phyloP scores from a whole-genome alignment of 257 asterid genomes.

The Fraxinus excelsior region DNA sequence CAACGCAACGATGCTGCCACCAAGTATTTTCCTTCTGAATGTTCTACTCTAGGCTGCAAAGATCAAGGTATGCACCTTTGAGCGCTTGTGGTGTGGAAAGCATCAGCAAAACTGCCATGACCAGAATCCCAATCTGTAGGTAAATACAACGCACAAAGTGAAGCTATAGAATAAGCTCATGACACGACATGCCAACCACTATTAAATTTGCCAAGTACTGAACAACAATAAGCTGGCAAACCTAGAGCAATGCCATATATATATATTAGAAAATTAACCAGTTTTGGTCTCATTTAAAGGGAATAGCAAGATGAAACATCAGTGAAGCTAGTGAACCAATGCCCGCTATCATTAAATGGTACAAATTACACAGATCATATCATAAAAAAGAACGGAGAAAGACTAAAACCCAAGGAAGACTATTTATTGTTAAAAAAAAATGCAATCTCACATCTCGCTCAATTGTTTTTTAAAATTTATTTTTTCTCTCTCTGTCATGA shows the following conservation, averaged over 20 bases:
- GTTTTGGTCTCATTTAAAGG: background rate
- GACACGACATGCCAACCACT: background rate
- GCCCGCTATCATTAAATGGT: background rate
- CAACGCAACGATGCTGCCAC: background rate
- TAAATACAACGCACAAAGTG: conserved; percentile 5
- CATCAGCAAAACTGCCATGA: conserved; percentile 68
- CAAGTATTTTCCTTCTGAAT: background rate
- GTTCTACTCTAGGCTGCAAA: background rate
- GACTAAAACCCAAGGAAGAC: background rate
- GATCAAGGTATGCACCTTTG: conserved; percentile 55
- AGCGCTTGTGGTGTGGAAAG: conserved; percentile 50
- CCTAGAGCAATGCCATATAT: background rate
- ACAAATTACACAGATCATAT: background rate
- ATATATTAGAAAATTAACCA: background rate
- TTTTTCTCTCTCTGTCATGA: background rate
- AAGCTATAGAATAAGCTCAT: conserved; percentile 1
- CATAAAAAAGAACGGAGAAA: background rate
- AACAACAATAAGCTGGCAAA: background rate
- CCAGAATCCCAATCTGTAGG: conserved; percentile 87
- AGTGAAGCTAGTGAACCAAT: background rate
- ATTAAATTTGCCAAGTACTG: background rate
- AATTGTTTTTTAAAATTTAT: background rate
- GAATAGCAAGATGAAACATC: conserved; percentile 8
- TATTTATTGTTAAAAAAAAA: background rate
- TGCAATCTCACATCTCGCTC: background rate